Evolutionary conservation across 1,139 yeast species (phyloP), one percentile per base, ranked within the genome.

Genomic region (Debaryomycetaceae sp.): DNA sequence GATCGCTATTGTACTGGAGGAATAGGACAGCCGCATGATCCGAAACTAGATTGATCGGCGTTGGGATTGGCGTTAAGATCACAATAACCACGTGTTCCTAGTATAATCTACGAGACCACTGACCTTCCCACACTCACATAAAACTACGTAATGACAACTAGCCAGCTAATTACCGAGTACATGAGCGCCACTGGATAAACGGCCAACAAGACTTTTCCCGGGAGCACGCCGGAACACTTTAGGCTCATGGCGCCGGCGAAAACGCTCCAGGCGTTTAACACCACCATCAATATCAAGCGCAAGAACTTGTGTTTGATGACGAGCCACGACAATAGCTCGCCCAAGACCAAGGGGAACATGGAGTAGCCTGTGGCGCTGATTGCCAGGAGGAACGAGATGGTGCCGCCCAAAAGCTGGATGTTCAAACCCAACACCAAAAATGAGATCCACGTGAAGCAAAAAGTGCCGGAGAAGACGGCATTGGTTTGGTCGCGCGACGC

Each of bases 341-440:
- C 83, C 7, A 78, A 43, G 4, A 78, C 70, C 24, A 83, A 62
- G 3, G 95, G 95, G 52, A 83, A 82, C 50, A 81, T 55, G 13
- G 87, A 77, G 55, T 83, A 83, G 2, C 94, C 92, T 2, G 82
- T 69, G 16, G 87, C 82, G 43, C 86, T 76, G 32, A 83, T 62
- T 18, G 93, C 87, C 32, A 81, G 81, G 61, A 83, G 72, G 42
- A 79, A 79, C 3, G 80, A 71, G 23, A 78, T 73, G 25, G 73
- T 64, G 4, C 87, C 86, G 7, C 87, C 86, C 22, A 83, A 61
- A 26, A 83, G 62, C 49, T 82, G 87, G 39, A 80, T 76, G 50
- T 83, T 83, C 33, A 80, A 47, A 2, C 69, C 70, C 70, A 81
- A 37, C 55, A 69, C 43, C 60, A 62, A 27, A 70, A 65, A 58